Evolutionary conservation across 352 stramenopile species (phyloP).

Genomic region (Phytopythium oedochilum): DNA sequence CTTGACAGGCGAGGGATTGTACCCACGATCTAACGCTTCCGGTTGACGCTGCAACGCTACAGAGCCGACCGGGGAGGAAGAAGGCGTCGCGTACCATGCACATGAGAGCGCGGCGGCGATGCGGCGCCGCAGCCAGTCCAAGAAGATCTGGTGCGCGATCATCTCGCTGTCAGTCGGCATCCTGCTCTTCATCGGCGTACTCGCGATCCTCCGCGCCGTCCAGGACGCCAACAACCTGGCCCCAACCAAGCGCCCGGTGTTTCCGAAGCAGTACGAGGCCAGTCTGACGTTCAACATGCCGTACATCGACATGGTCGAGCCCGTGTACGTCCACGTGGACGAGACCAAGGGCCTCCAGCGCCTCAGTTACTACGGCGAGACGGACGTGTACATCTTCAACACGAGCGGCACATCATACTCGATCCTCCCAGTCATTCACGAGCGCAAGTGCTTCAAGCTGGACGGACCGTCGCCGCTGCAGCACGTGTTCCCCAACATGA

Average conservation of each 20-base stretch:
- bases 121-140: conserved; percentile 55
- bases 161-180: conserved; percentile 71
- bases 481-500: conserved; percentile 84
- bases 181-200: conserved; percentile 72
- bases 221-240: conserved; percentile 71
- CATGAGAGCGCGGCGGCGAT: conserved; percentile 35
- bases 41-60: neutral
- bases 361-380: conserved; percentile 86
- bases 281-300: conserved; percentile 86
- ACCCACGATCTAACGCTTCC: neutral
- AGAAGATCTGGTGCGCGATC: conserved; percentile 80
- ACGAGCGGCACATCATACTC: conserved; percentile 67
- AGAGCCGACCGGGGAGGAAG: conserved; percentile 16
- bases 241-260: conserved; percentile 62
- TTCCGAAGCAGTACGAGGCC: conserved; percentile 84
- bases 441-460: conserved; percentile 74
- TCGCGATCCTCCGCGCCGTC: conserved; percentile 79
- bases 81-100: conserved; percentile 18
- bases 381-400: conserved; percentile 88
- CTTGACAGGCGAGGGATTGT: no score
- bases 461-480: conserved; percentile 49
- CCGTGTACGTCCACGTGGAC: conserved; percentile 83
- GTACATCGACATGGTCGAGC: conserved; percentile 87
- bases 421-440: conserved; percentile 75
- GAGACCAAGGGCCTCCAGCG: conserved; percentile 70